Evolutionary conservation across 192 early-diverging fungal genomes (phyloP).

Genomic region (Coemansia sp.): DNA sequence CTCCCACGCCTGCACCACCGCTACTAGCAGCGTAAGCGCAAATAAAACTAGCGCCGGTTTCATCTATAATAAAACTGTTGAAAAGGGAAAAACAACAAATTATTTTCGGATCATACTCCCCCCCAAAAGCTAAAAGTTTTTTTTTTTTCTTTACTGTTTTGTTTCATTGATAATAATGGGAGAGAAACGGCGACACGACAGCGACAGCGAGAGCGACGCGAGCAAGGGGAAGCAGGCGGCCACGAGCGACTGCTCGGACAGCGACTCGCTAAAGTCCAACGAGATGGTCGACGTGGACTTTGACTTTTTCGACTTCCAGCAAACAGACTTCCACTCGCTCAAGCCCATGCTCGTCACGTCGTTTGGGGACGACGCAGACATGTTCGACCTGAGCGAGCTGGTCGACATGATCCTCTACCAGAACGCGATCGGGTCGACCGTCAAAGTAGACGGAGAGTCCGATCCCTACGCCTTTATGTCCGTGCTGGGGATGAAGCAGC

Average conservation of each 20-base stretch:
- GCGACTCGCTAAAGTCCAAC: constrained; percentile 8
- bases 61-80: not conserved
- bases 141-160: constrained; percentile 16
- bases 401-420: constrained; percentile 78
- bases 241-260: not conserved
- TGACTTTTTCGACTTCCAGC: constrained; percentile 91
- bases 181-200: constrained; percentile 23
- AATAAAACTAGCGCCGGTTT: not conserved
- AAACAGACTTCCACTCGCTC: constrained; percentile 85
- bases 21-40: constrained; percentile 8
- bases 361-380: constrained; percentile 77
- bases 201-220: constrained; percentile 13
- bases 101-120: too few species aligned
- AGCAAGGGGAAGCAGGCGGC: not conserved
- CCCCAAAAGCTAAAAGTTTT: too few species aligned
- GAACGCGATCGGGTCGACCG: constrained; percentile 75
- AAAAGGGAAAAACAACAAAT: not conserved
- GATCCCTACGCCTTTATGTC: constrained; percentile 90
- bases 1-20: constrained; percentile 35
- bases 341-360: constrained; percentile 80
- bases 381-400: constrained; percentile 72
- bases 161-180: constrained; percentile 12
- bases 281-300: constrained; percentile 83
- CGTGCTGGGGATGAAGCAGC: constrained; percentile 66
- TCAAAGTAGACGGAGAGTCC: constrained; percentile 73